phyloP scores from a whole-genome alignment of 116 monocot genomes.

The Trichopus zeylanicus region DNA sequence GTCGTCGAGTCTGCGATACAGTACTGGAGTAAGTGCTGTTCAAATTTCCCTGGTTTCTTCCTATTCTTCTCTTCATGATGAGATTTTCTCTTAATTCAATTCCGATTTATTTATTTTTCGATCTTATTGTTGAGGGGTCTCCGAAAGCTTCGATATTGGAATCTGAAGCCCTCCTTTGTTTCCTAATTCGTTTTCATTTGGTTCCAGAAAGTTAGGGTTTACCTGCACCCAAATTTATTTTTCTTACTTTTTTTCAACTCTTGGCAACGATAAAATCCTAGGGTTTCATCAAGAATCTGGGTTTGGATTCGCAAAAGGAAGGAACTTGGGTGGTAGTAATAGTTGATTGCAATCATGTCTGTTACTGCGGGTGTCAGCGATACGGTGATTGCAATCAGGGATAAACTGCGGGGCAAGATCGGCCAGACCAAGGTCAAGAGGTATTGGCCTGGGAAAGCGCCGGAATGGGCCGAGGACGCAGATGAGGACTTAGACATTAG shows the following conservation, averaged over 20 bases:
- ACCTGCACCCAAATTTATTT: too few species aligned
- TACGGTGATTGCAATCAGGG: slow-evolving; percentile 76
- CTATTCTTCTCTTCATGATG: too few species aligned
- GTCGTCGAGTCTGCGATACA: too few species aligned
- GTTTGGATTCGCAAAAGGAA: background rate
- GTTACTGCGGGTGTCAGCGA: slow-evolving; percentile 98
- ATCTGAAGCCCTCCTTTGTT: too few species aligned
- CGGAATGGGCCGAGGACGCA: slow-evolving; percentile 80
- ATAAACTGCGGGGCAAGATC: slow-evolving; percentile 92
- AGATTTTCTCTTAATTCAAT: too few species aligned
- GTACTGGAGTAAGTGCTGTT: too few species aligned
- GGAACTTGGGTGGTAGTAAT: background rate
- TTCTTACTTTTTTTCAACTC: background rate
- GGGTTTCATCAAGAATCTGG: background rate
- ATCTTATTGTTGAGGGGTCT: too few species aligned
- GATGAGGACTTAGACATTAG: slow-evolving; percentile 55
- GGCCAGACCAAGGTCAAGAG: slow-evolving; percentile 97
- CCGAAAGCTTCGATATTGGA: too few species aligned
- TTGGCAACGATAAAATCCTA: background rate
- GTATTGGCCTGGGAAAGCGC: slow-evolving; percentile 96
- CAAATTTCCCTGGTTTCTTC: too few species aligned
- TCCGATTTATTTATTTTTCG: too few species aligned
- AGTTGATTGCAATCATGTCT: slow-evolving; percentile 42
- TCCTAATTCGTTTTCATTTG: too few species aligned
- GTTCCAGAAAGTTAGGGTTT: too few species aligned